A percentile compares a stretch with the other conserved stretches of the same genome.
Evolutionary conservation across 495 filamentous ascomycete genomes (phyloP).

Genomic region (Penicillium silybi): DNA sequence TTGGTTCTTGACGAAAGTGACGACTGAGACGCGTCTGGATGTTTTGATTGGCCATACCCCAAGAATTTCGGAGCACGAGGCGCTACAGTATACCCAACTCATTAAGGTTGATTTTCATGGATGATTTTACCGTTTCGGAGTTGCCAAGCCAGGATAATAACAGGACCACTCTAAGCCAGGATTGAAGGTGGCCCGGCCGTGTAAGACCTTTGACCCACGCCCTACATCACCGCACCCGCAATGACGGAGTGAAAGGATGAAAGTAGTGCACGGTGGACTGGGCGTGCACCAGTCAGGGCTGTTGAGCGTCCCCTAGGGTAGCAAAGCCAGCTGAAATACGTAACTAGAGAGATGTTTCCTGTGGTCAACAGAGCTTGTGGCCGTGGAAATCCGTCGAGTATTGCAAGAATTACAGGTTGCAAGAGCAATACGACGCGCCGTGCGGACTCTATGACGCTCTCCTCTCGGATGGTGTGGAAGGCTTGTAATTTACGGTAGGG

Average conservation of each 20-base stretch:
- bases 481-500: constrained; percentile 17
- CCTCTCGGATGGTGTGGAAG: constrained; percentile 20
- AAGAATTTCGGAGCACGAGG: constrained; percentile 1
- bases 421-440: constrained; percentile 8
- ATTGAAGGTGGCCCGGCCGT: constrained; percentile 7
- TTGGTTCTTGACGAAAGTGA: constrained; percentile 74
- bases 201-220: constrained; percentile 21
- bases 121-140: background rate
- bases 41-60: background rate
- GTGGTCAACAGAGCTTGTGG: background rate
- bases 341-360: background rate
- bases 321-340: constrained; percentile 1
- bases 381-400: background rate
- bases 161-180: background rate
- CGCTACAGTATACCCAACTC: constrained; percentile 1
- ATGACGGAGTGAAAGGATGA: constrained; percentile 13
- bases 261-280: background rate
- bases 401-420: background rate
- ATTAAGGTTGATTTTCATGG: background rate
- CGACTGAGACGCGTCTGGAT: constrained; percentile 27
- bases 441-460: constrained; percentile 22
- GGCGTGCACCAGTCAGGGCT: background rate
- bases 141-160: constrained; percentile 2
- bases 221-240: constrained; percentile 17
- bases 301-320: background rate